Percentiles rank a stretch among this genome's conserved stretches.
Evolutionary conservation across 805 yeast genomes (phyloP).

Genomic region (Candida ficus): DNA sequence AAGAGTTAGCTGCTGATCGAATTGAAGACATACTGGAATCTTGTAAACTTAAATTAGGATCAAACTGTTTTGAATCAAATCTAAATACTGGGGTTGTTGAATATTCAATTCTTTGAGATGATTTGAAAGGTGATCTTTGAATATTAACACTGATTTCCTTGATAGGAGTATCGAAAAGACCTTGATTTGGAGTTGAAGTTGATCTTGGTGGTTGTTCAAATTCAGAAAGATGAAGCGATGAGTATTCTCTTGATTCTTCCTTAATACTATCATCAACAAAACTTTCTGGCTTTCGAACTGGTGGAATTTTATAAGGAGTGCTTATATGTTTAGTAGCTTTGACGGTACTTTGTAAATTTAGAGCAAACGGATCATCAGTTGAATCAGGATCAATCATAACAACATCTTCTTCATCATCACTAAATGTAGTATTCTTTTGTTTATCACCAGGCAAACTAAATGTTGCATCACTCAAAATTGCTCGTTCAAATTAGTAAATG

Average conservation of each 20-base stretch:
- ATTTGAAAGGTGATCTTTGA: neutral
- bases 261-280: neutral
- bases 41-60: constrained; percentile 2
- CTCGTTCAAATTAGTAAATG: neutral
- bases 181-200: constrained; percentile 24
- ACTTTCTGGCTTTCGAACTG: neutral
- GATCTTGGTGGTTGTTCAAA: constrained; percentile 24
- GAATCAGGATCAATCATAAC: neutral
- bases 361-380: constrained; percentile 11
- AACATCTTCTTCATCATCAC: neutral
- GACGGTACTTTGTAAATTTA: constrained; percentile 10
- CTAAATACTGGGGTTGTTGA: constrained; percentile 19
- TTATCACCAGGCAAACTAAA: constrained; percentile 9
- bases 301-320: neutral
- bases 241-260: no score
- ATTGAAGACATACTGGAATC: no score
- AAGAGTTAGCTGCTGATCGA: neutral
- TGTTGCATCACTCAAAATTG: constrained; percentile 11
- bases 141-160: neutral
- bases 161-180: constrained; percentile 3
- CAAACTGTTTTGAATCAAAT: constrained; percentile 10
- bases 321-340: constrained; percentile 1
- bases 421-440: neutral
- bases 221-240: constrained; percentile 24
- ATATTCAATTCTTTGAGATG: no score